Percentiles rank a stretch among this genome's conserved stretches.
phyloP scores from a whole-genome alignment of 768 basidiomycete genomes.

The Fomitopsis serialis region DNA sequence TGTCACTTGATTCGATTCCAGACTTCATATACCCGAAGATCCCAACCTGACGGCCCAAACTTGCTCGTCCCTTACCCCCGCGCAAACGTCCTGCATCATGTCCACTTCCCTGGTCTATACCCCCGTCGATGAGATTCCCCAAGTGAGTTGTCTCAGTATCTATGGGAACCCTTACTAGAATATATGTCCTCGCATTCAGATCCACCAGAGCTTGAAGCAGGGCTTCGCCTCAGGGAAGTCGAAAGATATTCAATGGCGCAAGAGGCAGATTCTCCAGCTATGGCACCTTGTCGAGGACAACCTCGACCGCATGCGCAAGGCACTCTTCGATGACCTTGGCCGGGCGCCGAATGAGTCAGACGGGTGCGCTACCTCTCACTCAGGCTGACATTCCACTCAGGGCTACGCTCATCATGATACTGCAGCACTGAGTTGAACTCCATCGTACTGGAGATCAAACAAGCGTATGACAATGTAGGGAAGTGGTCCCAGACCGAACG shows the following conservation, averaged over 20 bases:
- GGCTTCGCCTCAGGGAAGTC: constrained; percentile 62
- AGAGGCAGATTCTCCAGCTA: constrained; percentile 67
- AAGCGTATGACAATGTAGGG: constrained; percentile 57
- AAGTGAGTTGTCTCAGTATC: constrained; percentile 7
- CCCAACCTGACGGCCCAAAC: no score
- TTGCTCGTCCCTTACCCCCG: not conserved
- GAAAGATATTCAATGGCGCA: constrained; percentile 58
- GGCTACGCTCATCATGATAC: not conserved
- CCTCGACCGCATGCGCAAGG: constrained; percentile 45
- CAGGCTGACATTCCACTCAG: not conserved
- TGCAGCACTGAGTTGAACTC: constrained; percentile 55
- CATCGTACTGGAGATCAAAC: constrained; percentile 43
- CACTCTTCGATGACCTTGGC: constrained; percentile 57
- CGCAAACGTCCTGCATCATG: not conserved
- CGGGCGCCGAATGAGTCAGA: constrained; percentile 53
- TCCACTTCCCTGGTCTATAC: constrained; percentile 6
- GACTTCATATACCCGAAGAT: no score
- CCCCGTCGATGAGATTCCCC: constrained; percentile 18
- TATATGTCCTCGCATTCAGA: constrained; percentile 30
- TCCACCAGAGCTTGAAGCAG: constrained; percentile 44
- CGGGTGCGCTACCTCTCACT: constrained; percentile 25
- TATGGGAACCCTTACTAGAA: not conserved
- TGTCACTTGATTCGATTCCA: no score
- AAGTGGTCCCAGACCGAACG: constrained; percentile 68
- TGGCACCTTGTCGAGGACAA: constrained; percentile 74